phyloP scores from a whole-genome alignment of 495 filamentous ascomycete species.

The Massariosphaeria phaeospora region DNA sequence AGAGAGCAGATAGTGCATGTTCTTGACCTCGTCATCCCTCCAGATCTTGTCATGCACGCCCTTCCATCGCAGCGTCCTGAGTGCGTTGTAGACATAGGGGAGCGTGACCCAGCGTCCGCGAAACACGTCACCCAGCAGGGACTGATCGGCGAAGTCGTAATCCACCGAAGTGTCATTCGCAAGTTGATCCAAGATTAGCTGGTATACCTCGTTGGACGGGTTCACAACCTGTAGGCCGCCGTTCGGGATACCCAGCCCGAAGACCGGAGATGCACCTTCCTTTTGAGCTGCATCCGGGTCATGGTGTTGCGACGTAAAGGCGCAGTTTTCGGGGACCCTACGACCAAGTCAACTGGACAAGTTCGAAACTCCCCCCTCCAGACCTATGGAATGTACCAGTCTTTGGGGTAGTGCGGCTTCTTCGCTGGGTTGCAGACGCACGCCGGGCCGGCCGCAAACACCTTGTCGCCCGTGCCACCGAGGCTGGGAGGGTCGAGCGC shows the following conservation, averaged over 20 bases:
- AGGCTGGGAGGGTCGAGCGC: conserved; percentile 54
- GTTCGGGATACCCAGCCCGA: conserved; percentile 64
- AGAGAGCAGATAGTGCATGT: conserved; percentile 72
- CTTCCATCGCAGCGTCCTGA: conserved; percentile 68
- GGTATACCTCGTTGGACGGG: conserved; percentile 53
- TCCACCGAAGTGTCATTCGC: conserved; percentile 41
- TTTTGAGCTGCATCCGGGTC: conserved; percentile 55
- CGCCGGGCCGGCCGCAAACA: conserved; percentile 71
- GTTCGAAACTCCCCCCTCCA: conserved; percentile 50
- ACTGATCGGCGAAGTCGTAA: conserved; percentile 76
- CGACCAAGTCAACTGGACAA: conserved; percentile 13
- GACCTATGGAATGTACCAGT: conserved; percentile 53
- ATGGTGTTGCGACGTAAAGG: conserved; percentile 64
- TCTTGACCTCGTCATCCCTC: conserved; percentile 70
- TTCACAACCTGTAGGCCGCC: conserved; percentile 69
- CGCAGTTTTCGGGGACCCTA: conserved; percentile 66
- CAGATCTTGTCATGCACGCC: conserved; percentile 68
- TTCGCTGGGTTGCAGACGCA: conserved; percentile 78
- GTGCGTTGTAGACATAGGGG: conserved; percentile 75
- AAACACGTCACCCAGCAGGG: conserved; percentile 63
- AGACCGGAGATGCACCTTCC: conserved; percentile 47
- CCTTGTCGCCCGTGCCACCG: conserved; percentile 50
- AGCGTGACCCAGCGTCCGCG: conserved; percentile 63
- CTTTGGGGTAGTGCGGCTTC: conserved; percentile 66
- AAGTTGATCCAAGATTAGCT: conserved; percentile 52